phyloP scores from a whole-genome alignment of 345 rosid genomes.

The Rhizophora mangle region DNA sequence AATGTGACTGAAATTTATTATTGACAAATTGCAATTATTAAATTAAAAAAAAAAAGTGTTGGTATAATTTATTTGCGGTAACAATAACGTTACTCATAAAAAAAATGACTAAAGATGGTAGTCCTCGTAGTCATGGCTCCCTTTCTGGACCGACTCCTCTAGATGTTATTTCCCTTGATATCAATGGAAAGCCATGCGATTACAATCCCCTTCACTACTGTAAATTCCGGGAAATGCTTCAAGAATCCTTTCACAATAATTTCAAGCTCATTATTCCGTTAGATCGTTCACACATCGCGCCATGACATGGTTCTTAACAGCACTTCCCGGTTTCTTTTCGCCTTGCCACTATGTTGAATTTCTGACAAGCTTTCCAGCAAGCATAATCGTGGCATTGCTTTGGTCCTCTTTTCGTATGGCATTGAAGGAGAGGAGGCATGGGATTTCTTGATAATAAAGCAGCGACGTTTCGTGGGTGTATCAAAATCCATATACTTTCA shows the following conservation, averaged over 20 bases:
- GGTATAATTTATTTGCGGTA: no score
- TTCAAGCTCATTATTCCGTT: not conserved
- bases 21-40: no score
- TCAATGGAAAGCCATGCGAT: slow-evolving; percentile 92
- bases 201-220: slow-evolving; percentile 81
- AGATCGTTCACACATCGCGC: no score
- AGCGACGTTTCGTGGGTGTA: slow-evolving; percentile 29
- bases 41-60: no score
- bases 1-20: no score
- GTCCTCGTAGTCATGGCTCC: not conserved
- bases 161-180: slow-evolving; percentile 76
- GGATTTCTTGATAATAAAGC: slow-evolving; percentile 35
- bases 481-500: no score
- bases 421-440: slow-evolving; percentile 18
- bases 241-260: slow-evolving; percentile 29
- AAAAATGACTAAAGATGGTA: no score
- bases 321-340: no score
- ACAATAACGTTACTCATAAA: no score
- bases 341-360: not conserved
- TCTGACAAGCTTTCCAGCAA: slow-evolving; percentile 34
- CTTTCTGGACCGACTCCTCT: slow-evolving; percentile 60
- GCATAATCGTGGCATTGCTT: slow-evolving; percentile 29
- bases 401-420: slow-evolving; percentile 28
- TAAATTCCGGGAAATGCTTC: slow-evolving; percentile 66
- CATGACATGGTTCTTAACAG: no score